Evolutionary conservation across 75 land plant genomes (phyloP).

Genomic region (Pinus tabuliformis): DNA sequence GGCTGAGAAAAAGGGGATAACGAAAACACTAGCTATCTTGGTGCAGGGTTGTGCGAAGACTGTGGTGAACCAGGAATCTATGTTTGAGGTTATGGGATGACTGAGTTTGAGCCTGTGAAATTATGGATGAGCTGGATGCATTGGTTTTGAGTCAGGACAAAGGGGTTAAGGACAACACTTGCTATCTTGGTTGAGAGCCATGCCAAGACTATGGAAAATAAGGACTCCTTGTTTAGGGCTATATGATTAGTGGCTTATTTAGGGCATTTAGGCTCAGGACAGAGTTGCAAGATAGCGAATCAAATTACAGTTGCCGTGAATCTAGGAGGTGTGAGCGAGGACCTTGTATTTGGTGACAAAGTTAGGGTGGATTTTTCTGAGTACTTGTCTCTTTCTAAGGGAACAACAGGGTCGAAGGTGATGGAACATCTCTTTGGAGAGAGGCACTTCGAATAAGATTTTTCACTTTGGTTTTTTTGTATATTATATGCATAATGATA

Average conservation of each 20-base stretch:
- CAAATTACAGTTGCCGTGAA: constrained; percentile 61
- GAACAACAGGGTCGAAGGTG: constrained; percentile 70
- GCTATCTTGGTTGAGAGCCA: too few relatives aligned
- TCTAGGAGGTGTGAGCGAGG: constrained; percentile 78
- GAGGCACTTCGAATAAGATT: constrained; percentile 68
- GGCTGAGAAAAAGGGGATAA: too few relatives aligned
- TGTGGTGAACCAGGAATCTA: too few relatives aligned
- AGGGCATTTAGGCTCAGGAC: constrained; percentile 74
- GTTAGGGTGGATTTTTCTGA: constrained; percentile 63
- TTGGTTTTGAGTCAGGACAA: too few relatives aligned
- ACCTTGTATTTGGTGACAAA: constrained; percentile 64
- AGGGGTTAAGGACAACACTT: too few relatives aligned
- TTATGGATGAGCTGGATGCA: too few relatives aligned
- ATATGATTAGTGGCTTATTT: constrained; percentile 28
- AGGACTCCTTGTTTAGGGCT: too few relatives aligned
- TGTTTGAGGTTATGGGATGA: too few relatives aligned
- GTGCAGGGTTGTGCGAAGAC: too few relatives aligned
- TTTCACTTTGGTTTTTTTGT: constrained; percentile 52
- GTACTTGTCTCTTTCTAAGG: constrained; percentile 55
- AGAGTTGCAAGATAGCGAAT: constrained; percentile 81
- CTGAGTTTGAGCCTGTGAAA: too few relatives aligned
- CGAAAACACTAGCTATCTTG: too few relatives aligned
- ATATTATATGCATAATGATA: constrained; percentile 85
- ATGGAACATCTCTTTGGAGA: constrained; percentile 61
- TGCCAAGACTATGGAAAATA: too few relatives aligned